A percentile compares a stretch with the other conserved stretches of the same genome.
These are phyloP conservation scores for Piper betle DNA, from an alignment of 164 flowering plant species.

Conservation along the genomic window DNA sequence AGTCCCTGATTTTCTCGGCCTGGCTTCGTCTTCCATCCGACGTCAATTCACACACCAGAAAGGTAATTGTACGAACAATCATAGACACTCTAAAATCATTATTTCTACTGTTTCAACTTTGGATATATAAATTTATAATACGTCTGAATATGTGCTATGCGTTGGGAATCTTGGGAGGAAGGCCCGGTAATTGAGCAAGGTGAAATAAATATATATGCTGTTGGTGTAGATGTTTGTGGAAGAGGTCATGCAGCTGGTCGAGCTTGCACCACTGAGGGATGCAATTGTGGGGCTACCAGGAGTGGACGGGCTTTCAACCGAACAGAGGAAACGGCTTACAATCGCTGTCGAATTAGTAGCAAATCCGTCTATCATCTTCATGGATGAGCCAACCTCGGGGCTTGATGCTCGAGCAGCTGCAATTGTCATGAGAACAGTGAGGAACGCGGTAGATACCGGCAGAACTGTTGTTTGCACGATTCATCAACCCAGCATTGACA, in stretches of 20 bases:
- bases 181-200: too few relatives aligned
- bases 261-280: conserved; percentile 28
- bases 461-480: conserved; percentile 74
- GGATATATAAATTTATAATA: too few relatives aligned
- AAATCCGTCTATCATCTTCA: conserved; percentile 62
- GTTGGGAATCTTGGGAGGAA: too few relatives aligned
- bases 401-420: conserved; percentile 70
- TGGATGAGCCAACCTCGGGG: conserved; percentile 78
- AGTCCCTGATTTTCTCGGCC: conserved; percentile 50
- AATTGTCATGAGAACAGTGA: conserved; percentile 63
- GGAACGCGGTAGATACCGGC: conserved; percentile 62
- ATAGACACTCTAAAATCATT: too few relatives aligned
- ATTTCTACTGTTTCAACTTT: too few relatives aligned
- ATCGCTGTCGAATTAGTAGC: conserved; percentile 67
- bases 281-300: conserved; percentile 63
- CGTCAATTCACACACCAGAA: conserved; percentile 24
- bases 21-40: conserved; percentile 55
- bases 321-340: conserved; percentile 64
- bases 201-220: too few relatives aligned
- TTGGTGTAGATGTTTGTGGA: conserved; percentile 29
- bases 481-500: conserved; percentile 71
- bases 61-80: conserved; percentile 11
- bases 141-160: too few relatives aligned
- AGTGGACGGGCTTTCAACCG: conserved; percentile 55
- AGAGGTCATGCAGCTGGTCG: conserved; percentile 58